Evolutionary conservation across 139 green algal genomes (phyloP), one percentile per base, ranked within the genome.

Genomic region (Spirogloea muscicola): DNA sequence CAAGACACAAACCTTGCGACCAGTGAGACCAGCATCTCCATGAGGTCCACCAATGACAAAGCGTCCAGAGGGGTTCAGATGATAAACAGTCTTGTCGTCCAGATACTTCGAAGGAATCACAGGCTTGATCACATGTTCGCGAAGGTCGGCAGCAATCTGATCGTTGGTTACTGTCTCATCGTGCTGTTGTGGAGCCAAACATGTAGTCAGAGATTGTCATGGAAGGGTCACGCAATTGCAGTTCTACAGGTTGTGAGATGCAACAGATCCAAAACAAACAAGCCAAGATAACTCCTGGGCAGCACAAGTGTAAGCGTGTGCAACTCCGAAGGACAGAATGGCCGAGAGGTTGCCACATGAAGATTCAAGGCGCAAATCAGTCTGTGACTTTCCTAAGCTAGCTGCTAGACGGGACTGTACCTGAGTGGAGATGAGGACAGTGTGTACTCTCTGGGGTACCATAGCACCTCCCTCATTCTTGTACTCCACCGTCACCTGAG

Each of bases 401-500:
- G 44, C 84, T 96, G 92, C 44, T 25, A 55, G n/a, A 1, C 93
- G 97, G 72, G 92, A 97, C 82, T 97, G 96, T 10, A 98, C 86
- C 78, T 97, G 91, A 70, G 94, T 97, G 91, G 97, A 91, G 74
- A 98, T 93, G 61, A 91, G 89, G 10, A 89, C 37, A 13, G 93
- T 99, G 92, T 99, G 95, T 74, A 99, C 95, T 63, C 95, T 90
- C 16, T 90, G 42, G 21, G 95, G 95, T 1, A 94, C 49, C 72
- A 98, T 89, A 21, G 91, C 92, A 59, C 93, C 92, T 2, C 91
- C 43, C 61, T 90, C 92, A 41, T 92, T 93, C 76, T 91, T 90
- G 90, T 98, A 98, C 87, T 97, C 93, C 0, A 97, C 84, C 36
- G 93, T 97, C 46, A 98, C 93, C 88, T 98, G 93, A 33, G 93